Evolutionary conservation across 768 basidiomycete genomes (phyloP), one percentile per base, ranked within the genome.

Genomic region (Boletus rex-veris): DNA sequence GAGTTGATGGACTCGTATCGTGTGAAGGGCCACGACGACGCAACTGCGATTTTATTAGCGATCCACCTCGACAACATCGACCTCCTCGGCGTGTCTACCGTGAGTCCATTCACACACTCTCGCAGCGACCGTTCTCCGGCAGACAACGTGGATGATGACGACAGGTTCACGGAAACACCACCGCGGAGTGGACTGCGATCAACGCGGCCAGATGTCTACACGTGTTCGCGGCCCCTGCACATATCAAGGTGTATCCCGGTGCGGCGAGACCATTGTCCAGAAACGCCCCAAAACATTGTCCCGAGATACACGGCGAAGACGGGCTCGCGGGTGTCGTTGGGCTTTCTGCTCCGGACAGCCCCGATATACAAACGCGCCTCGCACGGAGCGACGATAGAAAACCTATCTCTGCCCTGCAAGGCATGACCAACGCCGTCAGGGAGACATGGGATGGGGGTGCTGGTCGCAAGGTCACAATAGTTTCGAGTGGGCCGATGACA

Each of bases 321-420:
- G 92, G 92, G 0, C 78, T 96, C 4, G 91, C 84, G 0, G 92
- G 93, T 1, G 90, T 92, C 19, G 82, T 91, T 61, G 90, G 90
- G 1, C 76, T 96, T 7, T 82, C 87, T 1, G 55, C 71, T 3
- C 64, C 73, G 1, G 75, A 81, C 21, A 71, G 75, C 54, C 74
- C 79, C 0, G 73, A 69, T 1, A 81, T 91, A 1, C 70, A 70
- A 33, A 74, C 75, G 1, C 76, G 80, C 19, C 74, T 88, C 31
- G 79, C 79, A 14, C 65, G 60, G 18, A 68, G 73, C 43, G 64
- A 66, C 12, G 70, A 80, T 48, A 81, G 79, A 1, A 69, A 68
- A 8, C 57, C 68, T 4, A 62, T 79, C 6, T 72, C 77, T 47
- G 90, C 90, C 0, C 63, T 92, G 9, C 81, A 89, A 40, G 92